These are phyloP conservation scores for Fraxinus baroniana DNA, from an alignment of 305 asterid genomes.

Conservation along the genomic window DNA sequence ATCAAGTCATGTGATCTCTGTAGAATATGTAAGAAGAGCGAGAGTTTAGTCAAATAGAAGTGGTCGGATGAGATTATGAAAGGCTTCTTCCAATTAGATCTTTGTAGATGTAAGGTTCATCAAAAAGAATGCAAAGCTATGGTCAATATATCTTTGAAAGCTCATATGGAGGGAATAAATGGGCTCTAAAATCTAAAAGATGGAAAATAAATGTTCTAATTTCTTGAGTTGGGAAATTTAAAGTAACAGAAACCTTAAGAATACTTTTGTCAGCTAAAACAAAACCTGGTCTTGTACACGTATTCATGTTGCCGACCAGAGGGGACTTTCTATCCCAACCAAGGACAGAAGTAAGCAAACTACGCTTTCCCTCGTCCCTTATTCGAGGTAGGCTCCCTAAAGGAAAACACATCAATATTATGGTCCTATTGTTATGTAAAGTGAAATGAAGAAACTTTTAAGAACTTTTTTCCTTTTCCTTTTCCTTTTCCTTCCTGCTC, in stretches of 20 bases:
- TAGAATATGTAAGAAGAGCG: not conserved
- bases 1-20: not conserved
- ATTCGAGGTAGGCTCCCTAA: not conserved
- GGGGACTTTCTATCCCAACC: not conserved
- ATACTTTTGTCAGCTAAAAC: not conserved
- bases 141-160: not conserved
- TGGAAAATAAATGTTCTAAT: not conserved
- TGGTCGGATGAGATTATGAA: not conserved
- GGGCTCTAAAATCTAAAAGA: not conserved
- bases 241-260: not conserved
- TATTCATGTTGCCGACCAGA: not conserved
- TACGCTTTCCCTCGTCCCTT: not conserved
- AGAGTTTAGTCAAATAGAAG: not conserved
- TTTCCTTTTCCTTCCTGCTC: not conserved
- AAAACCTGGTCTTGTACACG: not conserved
- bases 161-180: not conserved
- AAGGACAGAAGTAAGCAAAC: not conserved
- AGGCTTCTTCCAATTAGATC: not conserved
- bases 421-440: not conserved
- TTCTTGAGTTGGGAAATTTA: not conserved
- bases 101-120: not conserved
- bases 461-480: not conserved
- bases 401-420: not conserved
- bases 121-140: not conserved
- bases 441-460: not conserved